phyloP scores from a whole-genome alignment of 108 stramenopile genomes.

The Parmales sp. region DNA sequence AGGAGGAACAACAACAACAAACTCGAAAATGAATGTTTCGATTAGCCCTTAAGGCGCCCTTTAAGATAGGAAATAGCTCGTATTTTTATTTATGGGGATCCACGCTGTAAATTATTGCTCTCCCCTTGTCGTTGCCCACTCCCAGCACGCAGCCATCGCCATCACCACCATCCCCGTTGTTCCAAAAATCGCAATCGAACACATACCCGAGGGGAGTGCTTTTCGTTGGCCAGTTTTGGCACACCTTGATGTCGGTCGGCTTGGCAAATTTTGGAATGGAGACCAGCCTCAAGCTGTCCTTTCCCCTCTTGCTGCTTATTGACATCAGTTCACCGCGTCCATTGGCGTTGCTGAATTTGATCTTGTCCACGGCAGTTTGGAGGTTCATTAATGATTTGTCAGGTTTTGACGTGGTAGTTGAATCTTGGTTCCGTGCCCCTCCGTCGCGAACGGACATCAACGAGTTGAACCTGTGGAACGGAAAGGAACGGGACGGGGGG shows the following conservation, averaged over 20 bases:
- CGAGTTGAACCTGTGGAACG: background rate
- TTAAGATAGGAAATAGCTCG: too few relatives aligned
- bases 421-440: too few relatives aligned
- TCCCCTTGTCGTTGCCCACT: constrained; percentile 90
- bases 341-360: constrained; percentile 75
- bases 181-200: constrained; percentile 82
- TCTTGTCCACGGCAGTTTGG: constrained; percentile 60
- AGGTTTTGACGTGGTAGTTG: too few relatives aligned
- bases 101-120: constrained; percentile 79
- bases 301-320: constrained; percentile 68
- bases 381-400: constrained; percentile 91
- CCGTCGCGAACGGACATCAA: background rate
- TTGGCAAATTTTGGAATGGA: too few relatives aligned
- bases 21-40: too few relatives aligned
- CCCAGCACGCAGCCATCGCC: constrained; percentile 73
- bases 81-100: constrained; percentile 45
- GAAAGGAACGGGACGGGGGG: too few relatives aligned
- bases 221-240: constrained; percentile 94
- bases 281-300: constrained; percentile 73
- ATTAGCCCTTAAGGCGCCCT: too few relatives aligned
- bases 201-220: constrained; percentile 89
- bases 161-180: too few relatives aligned
- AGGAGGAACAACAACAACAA: too few relatives aligned
- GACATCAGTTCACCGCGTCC: constrained; percentile 88
- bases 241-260: constrained; percentile 80